Percentiles rank a stretch among this genome's conserved stretches.
Conservation (phyloP, 768 basidiomycete species). For the Calocybe cyanea region DNA sequence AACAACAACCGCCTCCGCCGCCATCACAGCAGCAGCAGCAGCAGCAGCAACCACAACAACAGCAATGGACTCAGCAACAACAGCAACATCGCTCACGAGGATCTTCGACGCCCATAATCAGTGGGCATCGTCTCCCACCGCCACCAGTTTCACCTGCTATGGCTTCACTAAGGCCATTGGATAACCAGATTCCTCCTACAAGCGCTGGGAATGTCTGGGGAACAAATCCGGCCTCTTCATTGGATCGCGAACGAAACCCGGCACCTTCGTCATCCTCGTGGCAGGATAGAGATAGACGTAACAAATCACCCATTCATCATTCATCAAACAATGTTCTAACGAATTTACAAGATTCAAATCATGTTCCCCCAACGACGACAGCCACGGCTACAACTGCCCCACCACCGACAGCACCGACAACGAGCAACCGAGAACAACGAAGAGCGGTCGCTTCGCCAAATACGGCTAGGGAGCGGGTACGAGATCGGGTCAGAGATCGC, state of each 20-base stretch:
- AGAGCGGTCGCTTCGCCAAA: too few species aligned
- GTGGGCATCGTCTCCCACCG: constrained; percentile 12
- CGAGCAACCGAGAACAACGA: too few species aligned
- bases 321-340: too few species aligned
- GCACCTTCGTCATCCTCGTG: neutral
- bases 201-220: constrained; percentile 14
- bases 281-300: constrained; percentile 3
- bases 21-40: neutral
- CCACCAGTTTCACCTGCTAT: constrained; percentile 27
- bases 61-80: constrained; percentile 6
- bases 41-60: neutral
- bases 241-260: constrained; percentile 9
- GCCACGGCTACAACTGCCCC: too few species aligned
- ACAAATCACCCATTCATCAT: too few species aligned
- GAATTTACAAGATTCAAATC: too few species aligned
- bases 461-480: too few species aligned
- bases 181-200: constrained; percentile 13
- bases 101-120: constrained; percentile 11
- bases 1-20: constrained; percentile 14
- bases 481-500: constrained; percentile 14
- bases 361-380: too few species aligned
- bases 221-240: constrained; percentile 8
- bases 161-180: constrained; percentile 25
- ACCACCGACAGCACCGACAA: too few species aligned
- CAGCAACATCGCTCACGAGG: constrained; percentile 6